Conservation (phyloP, 2,329 filamentous ascomycete genomes). For the Aureobasidium pullulans region DNA sequence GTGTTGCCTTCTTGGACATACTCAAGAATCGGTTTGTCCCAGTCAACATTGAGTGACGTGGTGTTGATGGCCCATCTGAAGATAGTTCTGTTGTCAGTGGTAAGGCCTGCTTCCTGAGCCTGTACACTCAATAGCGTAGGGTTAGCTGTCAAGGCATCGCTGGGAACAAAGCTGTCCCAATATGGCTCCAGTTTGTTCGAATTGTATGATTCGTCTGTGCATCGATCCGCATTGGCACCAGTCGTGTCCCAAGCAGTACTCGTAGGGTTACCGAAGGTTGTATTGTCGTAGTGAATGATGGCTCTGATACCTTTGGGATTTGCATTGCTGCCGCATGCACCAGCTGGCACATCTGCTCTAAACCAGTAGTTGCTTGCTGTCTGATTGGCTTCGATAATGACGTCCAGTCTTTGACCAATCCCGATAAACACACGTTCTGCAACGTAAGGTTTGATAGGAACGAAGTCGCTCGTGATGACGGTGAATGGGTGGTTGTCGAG, state of each 20-base stretch:
- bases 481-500: slow-evolving; percentile 36
- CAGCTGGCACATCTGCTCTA: slow-evolving; percentile 28
- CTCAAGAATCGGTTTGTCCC: slow-evolving; percentile 31
- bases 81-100: slow-evolving; percentile 17
- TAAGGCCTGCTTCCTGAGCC: slow-evolving; percentile 5
- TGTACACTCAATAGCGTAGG: not conserved
- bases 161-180: slow-evolving; percentile 23
- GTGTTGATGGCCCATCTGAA: slow-evolving; percentile 37
- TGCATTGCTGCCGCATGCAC: slow-evolving; percentile 19
- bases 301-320: slow-evolving; percentile 31
- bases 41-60: slow-evolving; percentile 29
- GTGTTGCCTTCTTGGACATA: slow-evolving; percentile 23
- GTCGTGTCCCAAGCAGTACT: slow-evolving; percentile 23
- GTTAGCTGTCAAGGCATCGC: slow-evolving; percentile 23
- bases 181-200: slow-evolving; percentile 30
- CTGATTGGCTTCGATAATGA: slow-evolving; percentile 39
- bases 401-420: slow-evolving; percentile 41
- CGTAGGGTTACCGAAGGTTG: slow-evolving; percentile 21
- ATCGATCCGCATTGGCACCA: slow-evolving; percentile 29
- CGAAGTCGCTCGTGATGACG: slow-evolving; percentile 38
- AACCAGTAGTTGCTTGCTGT: slow-evolving; percentile 40
- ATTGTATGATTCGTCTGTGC: slow-evolving; percentile 20
- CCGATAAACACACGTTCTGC: slow-evolving; percentile 29
- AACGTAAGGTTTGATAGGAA: slow-evolving; percentile 36
- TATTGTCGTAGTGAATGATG: slow-evolving; percentile 34